Percentiles rank a stretch among this genome's conserved stretches.
Evolutionary conservation across 1,284 basidiomycete genomes (phyloP).

Genomic region (Sphaerobolus stellatus): DNA sequence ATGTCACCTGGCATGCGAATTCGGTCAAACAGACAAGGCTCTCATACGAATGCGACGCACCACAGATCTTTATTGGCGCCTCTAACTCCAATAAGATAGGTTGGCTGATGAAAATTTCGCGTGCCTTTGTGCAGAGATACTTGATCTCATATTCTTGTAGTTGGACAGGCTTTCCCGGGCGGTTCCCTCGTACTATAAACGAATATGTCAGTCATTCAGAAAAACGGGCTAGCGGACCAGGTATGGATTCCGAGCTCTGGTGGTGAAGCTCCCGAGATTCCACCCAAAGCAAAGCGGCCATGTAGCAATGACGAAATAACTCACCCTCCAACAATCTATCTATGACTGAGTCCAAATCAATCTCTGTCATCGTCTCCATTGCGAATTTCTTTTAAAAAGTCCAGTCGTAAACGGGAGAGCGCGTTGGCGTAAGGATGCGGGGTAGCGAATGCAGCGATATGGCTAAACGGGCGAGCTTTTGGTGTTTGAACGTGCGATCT

Average conservation of each 20-base stretch:
- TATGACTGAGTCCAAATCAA: conserved; percentile 97
- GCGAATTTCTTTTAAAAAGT: too few species aligned
- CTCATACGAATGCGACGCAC: conserved; percentile 47
- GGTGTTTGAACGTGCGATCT: too few species aligned
- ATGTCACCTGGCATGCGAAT: conserved; percentile 69
- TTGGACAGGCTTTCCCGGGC: conserved; percentile 92
- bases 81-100: conserved; percentile 93
- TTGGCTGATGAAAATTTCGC: conserved; percentile 96
- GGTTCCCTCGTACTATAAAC: conserved; percentile 81
- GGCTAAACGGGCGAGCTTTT: too few species aligned
- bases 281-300: background rate
- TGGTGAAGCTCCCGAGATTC: background rate
- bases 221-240: background rate
- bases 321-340: conserved; percentile 94
- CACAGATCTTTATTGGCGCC: conserved; percentile 96
- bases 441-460: too few species aligned
- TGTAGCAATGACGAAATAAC: conserved; percentile 29
- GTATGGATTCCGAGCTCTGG: background rate
- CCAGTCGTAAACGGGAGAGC: too few species aligned
- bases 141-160: conserved; percentile 96
- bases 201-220: conserved; percentile 5
- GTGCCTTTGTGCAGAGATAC: conserved; percentile 90
- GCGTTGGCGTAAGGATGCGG: too few species aligned
- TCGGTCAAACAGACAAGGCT: conserved; percentile 6
- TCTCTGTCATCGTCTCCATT: conserved; percentile 77